These are phyloP conservation scores for Cystobasidium sp. DNA, from an alignment of 1,284 basidiomycete species.

Conservation along the genomic window DNA sequence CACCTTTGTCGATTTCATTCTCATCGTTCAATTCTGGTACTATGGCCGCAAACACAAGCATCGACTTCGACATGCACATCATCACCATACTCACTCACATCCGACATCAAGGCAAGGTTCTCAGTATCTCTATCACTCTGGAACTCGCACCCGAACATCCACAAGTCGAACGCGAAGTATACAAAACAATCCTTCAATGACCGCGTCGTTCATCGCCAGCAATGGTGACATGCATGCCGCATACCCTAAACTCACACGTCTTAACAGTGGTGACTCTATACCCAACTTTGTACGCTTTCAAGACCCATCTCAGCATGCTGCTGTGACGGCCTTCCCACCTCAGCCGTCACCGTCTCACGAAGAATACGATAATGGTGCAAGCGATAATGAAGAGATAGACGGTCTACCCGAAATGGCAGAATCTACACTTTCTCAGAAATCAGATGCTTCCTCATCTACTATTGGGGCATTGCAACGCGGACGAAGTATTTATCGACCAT, in stretches of 20 bases:
- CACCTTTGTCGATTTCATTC: conserved; percentile 63
- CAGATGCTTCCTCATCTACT: conserved; percentile 25
- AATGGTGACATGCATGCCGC: background rate
- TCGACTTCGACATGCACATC: conserved; percentile 45
- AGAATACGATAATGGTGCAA: background rate
- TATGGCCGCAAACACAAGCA: conserved; percentile 60
- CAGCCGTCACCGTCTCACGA: background rate
- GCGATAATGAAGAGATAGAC: background rate
- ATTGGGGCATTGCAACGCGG: conserved; percentile 10
- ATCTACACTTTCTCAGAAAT: conserved; percentile 22
- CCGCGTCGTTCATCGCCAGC: no score
- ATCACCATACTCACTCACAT: conserved; percentile 51
- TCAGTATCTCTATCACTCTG: conserved; percentile 13
- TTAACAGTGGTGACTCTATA: no score
- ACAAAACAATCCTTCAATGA: no score
- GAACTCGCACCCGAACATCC: background rate
- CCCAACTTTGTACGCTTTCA: no score
- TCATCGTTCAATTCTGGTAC: conserved; percentile 61
- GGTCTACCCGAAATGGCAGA: conserved; percentile 24
- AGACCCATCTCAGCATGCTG: background rate
- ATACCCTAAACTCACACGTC: no score
- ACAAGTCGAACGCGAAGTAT: conserved; percentile 1
- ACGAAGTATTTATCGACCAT: conserved; percentile 11
- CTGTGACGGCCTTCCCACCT: no score
- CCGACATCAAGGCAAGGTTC: conserved; percentile 2